Conservation (phyloP, 495 filamentous ascomycete genomes). For the Aspergillus diversus region DNA sequence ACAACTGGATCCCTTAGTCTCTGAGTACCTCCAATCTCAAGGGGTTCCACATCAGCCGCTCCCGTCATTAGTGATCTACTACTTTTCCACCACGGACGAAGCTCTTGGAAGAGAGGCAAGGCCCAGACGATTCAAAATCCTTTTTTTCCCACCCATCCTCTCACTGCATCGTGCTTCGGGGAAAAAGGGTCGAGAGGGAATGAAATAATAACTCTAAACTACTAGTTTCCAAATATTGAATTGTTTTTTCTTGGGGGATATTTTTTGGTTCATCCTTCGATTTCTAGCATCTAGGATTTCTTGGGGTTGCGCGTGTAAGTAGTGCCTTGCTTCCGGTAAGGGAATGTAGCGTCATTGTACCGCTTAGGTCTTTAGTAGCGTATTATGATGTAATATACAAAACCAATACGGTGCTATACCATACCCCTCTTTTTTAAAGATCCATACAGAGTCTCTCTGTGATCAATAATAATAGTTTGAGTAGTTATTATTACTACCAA, state of each 20-base stretch:
- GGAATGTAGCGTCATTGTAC: slow-evolving; percentile 20
- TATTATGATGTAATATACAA: slow-evolving; percentile 7
- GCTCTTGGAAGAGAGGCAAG: slow-evolving; percentile 1
- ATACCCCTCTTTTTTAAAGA: slow-evolving; percentile 13
- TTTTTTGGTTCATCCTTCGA: slow-evolving; percentile 1
- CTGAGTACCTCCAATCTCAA: slow-evolving; percentile 27
- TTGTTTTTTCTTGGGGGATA: background rate
- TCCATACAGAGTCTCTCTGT: background rate
- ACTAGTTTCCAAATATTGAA: background rate
- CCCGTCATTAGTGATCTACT: slow-evolving; percentile 27
- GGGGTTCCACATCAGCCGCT: slow-evolving; percentile 28
- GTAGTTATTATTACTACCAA: slow-evolving; percentile 4
- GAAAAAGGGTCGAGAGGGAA: background rate
- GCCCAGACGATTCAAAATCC: background rate
- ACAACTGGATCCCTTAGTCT: slow-evolving; percentile 19
- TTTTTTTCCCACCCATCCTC: background rate
- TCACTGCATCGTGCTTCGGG: background rate
- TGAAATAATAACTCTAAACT: background rate
- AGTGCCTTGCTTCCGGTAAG: slow-evolving; percentile 24
- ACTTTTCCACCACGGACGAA: slow-evolving; percentile 4
- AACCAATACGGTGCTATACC: background rate
- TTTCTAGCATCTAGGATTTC: background rate
- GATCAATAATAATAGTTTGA: background rate
- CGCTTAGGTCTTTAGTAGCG: background rate
- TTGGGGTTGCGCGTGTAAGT: background rate